These are phyloP conservation scores for Priceomyces fermenticarens DNA, from an alignment of 805 yeast species.

Conservation along the genomic window DNA sequence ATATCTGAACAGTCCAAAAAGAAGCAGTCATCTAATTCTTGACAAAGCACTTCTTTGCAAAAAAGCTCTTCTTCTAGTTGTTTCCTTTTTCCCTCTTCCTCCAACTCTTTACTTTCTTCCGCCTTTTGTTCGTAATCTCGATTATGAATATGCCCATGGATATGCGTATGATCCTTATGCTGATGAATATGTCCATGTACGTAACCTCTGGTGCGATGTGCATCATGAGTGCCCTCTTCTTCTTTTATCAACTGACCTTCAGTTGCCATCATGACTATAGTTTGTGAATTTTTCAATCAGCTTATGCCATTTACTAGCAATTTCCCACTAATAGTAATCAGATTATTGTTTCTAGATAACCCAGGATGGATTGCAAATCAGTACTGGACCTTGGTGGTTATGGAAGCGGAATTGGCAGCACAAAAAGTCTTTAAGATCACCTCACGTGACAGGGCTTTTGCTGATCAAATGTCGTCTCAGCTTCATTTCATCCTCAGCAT, in stretches of 20 bases:
- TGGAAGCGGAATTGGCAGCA: too few species aligned
- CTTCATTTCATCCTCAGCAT: too few species aligned
- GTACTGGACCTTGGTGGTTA: too few species aligned
- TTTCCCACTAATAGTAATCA: too few species aligned
- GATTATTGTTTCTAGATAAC: too few species aligned
- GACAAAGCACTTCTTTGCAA: slow-evolving; percentile 41
- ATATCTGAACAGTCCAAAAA: slow-evolving; percentile 32
- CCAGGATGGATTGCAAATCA: too few species aligned
- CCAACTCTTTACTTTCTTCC: slow-evolving; percentile 3
- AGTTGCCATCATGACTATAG: too few species aligned
- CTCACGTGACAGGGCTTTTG: too few species aligned
- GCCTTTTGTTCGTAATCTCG: slow-evolving; percentile 30
- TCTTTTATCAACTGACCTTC: background rate
- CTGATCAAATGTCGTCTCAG: too few species aligned
- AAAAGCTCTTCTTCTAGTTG: slow-evolving; percentile 29
- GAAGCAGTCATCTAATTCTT: slow-evolving; percentile 44
- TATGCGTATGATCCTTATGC: slow-evolving; percentile 57
- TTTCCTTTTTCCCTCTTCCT: slow-evolving; percentile 14
- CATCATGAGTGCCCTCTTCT: slow-evolving; percentile 14
- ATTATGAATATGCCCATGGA: slow-evolving; percentile 67
- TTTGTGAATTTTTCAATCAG: too few species aligned
- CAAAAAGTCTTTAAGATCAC: too few species aligned
- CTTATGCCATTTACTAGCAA: too few species aligned
- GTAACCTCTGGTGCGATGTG: slow-evolving; percentile 39
- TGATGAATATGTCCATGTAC: slow-evolving; percentile 69